Evolutionary conservation across 164 flowering plant species (phyloP).

Genomic region (Piper longum): DNA sequence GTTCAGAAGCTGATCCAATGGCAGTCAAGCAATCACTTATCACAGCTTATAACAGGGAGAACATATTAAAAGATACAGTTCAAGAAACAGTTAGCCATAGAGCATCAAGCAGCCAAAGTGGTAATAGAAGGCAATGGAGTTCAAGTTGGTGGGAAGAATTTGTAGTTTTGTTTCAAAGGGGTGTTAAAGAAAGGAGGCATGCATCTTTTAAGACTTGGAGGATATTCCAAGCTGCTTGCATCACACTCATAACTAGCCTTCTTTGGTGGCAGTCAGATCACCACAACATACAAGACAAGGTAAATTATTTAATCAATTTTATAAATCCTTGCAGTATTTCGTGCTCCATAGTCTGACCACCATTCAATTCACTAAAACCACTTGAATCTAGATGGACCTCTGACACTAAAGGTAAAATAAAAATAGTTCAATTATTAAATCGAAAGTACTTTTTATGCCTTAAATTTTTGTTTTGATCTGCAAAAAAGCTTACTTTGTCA

Average conservation of each 20-base stretch:
- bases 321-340: too few relatives aligned
- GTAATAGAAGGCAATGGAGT: slow-evolving; percentile 26
- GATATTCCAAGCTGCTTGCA: slow-evolving; percentile 21
- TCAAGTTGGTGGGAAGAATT: slow-evolving; percentile 65
- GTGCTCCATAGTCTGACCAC: too few relatives aligned
- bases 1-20: slow-evolving; percentile 7
- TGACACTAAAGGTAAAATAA: too few relatives aligned
- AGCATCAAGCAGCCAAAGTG: neutral
- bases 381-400: too few relatives aligned
- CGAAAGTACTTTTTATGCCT: too few relatives aligned
- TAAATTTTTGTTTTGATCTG: too few relatives aligned
- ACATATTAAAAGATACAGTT: neutral
- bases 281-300: slow-evolving; percentile 22
- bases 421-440: too few relatives aligned
- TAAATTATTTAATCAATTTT: neutral
- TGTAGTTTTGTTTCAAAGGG: slow-evolving; percentile 34
- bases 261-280: slow-evolving; percentile 13
- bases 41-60: neutral
- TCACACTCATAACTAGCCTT: slow-evolving; percentile 16
- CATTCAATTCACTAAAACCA: too few relatives aligned
- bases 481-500: too few relatives aligned
- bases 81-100: neutral
- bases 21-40: neutral
- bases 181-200: slow-evolving; percentile 39
- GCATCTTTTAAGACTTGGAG: slow-evolving; percentile 34